Base-by-base conservation (phyloP, 768 basidiomycete genomes). In the Phylloporus arenicola region DNA sequence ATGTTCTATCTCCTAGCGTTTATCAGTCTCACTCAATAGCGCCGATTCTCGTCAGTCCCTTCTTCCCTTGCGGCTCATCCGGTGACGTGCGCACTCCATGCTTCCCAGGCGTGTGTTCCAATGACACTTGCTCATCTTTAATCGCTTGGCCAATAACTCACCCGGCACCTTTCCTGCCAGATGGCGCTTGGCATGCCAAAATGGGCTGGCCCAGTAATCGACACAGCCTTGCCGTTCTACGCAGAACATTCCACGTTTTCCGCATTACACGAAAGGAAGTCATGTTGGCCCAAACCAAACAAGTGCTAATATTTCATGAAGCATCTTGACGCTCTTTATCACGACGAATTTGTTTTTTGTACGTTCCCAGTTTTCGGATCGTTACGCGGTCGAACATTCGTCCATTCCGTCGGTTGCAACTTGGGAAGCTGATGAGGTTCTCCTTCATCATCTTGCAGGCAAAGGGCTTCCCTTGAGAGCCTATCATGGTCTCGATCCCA, bases 211-310 rank as follows among this genome's bases (percentile, higher is more conserved):
- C 31, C 13, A 54, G 47, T 51, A 58, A 54, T 62, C 44, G 17
- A 43, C 58, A 54, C 57, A 54, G 58, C 55, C 51, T 9, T 19
- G 14, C 30, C 29, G 48, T 64, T 65, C 63, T 45, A 60, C 16
- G 47, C 48, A 63, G 62, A 63, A 63, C 50, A 38, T 63, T 65
- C 62, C 52, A 54, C 46, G 35, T 41, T 49, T 41, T 47, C 45
- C 34, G 50, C 27, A 42, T 33, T 13, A 17, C 30, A 20, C 29
- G 20, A 42, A 47, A 9, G 33, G 42, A 25, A 25, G 17, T 17
- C 31, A 22, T 39, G 11, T 39, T 17, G 38, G 16, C 19, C 8
- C 34, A 35, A 34, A n/a, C 35, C 35, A 39, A 39, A 39, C 38
- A 39, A 39, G 11, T 17, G 20, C 38, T 22, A 39, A 39, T 39